Evolutionary conservation across 169 alveolate genomes (phyloP), one percentile per base, ranked within the genome.

Genomic region (Plasmodium yoelii): DNA sequence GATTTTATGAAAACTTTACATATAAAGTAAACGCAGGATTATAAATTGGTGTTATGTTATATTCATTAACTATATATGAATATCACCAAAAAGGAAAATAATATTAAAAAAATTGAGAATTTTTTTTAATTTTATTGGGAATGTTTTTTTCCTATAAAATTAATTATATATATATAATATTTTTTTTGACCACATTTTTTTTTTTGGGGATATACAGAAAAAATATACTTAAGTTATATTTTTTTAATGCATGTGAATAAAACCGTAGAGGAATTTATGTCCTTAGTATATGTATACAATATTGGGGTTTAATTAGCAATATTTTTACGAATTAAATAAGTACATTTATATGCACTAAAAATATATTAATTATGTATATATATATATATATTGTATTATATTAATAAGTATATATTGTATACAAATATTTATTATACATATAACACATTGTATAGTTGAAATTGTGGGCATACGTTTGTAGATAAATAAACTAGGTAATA

Each of bases 231-330:
- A 9, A 15, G 18, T 15, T 18, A 22, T 47, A 19, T 69, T 42
- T 42, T 44, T 65, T 65, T n/a, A 69, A 44, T 69, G 80, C 80
- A 69, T 69, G 61, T 51, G 80, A 69, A 51, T 53, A 15, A 69
- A 34, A 34, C 22, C 18, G 51, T 57, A 57, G 19, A 57, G 34
- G n/a, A 28, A 9, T 12, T 12, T 9, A 49, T 6, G 4, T 10
- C 10, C 46, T 47, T 18, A 46, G 49, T 19, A 47, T 69, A 69
- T 18, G 34, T 61, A 65, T 65, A 65, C 15, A 18, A 60, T 60
- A 24, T 60, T 24, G 44, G 15, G 15, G 44, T 60, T 60, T 1
- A 51, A 13, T 12, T 51, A 51, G 59, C 59, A 51, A 12, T 51
- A n/a, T n/a, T n/a, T n/a, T n/a, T n/a, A n/a, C n/a, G n/a, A n/a